A percentile compares a stretch with the other conserved stretches of the same genome.
These are phyloP conservation scores for Curvularia sp. DNA, from an alignment of 2,329 filamentous ascomycete species.

Conservation along the genomic window DNA sequence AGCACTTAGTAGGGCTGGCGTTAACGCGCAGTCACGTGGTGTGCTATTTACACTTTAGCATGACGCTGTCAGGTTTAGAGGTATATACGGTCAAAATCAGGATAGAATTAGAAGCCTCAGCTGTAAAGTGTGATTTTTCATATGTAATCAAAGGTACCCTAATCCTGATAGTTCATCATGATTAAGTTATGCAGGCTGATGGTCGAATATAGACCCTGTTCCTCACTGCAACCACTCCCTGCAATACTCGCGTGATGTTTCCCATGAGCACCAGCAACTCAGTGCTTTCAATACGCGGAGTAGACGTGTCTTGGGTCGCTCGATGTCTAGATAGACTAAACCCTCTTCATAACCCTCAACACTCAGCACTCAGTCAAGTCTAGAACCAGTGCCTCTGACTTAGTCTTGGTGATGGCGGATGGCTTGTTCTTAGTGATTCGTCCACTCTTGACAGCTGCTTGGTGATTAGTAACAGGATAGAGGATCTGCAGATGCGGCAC, in stretches of 20 bases:
- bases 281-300: not conserved
- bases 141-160: too few species aligned
- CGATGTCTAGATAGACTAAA: not conserved
- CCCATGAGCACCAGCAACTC: not conserved
- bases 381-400: not conserved
- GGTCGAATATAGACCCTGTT: not conserved
- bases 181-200: not conserved
- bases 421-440: not conserved
- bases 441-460: not conserved
- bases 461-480: not conserved
- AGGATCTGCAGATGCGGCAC: not conserved
- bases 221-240: not conserved
- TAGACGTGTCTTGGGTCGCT: not conserved
- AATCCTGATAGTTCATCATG: not conserved
- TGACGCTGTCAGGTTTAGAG: not conserved
- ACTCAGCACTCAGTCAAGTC: not conserved
- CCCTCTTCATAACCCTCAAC: not conserved
- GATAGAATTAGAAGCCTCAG: not conserved
- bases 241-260: not conserved
- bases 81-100: too few species aligned
- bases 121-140: not conserved
- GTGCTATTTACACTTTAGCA: not conserved
- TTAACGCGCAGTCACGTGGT: not conserved
- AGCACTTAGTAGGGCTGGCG: not conserved
- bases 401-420: not conserved